Conservation (phyloP, 176 grass and related monocot genomes). For the Canna indica region DNA sequence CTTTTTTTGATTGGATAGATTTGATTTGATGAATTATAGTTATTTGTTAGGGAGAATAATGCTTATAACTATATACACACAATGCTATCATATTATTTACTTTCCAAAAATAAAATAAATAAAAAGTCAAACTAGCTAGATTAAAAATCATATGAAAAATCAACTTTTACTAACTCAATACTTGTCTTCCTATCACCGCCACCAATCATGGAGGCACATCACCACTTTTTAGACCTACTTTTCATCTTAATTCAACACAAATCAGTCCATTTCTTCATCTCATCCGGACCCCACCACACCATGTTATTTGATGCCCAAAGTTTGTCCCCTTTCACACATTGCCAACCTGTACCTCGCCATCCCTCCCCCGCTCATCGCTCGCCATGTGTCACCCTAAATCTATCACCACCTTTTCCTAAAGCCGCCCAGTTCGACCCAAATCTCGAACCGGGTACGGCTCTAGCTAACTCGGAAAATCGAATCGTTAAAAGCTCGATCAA, state of each 20-base stretch:
- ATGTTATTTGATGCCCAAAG: constrained; percentile 1
- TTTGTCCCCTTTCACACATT: background rate
- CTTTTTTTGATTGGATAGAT: too few species aligned
- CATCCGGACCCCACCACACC: background rate
- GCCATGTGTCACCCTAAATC: background rate
- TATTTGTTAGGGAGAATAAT: too few species aligned
- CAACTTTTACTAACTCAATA: background rate
- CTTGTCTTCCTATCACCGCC: background rate
- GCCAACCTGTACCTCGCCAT: background rate
- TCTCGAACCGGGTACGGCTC: too few species aligned
- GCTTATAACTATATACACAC: too few species aligned
- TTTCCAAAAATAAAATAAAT: too few species aligned
- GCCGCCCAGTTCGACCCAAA: too few species aligned
- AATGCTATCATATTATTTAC: too few species aligned
- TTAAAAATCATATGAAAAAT: background rate
- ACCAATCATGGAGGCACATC: background rate
- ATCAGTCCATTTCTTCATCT: background rate
- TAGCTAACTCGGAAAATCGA: too few species aligned
- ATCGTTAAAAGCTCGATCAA: too few species aligned
- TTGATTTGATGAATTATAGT: too few species aligned
- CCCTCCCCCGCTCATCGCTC: background rate
- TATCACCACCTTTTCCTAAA: too few species aligned
- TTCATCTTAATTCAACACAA: background rate
- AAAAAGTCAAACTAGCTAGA: too few species aligned
- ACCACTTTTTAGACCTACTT: background rate